Evolutionary conservation across 148 eudicot species (phyloP), one percentile per base, ranked within the genome.

Genomic region (Rhododendron williamsianum): DNA sequence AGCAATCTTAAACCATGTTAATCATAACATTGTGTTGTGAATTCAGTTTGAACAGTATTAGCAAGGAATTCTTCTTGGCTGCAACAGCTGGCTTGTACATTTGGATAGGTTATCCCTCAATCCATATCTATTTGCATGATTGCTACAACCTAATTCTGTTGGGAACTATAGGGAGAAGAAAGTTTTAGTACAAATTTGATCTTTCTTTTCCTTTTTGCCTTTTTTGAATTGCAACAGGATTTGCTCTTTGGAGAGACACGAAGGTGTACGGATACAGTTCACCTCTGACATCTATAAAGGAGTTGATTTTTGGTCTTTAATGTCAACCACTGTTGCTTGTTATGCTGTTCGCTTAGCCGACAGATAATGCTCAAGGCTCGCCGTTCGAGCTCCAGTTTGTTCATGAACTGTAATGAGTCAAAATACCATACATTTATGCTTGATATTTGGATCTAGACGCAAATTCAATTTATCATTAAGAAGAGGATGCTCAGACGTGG

Each of bases 21-120:
- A 71, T 51, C 82, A 23, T n/a, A 25, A 13, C 19, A 9, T 72
- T 72, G 10, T 81, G 15, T 21, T 76, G 10, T 80, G 65, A 35
- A 54, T 85, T 85, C 99, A 97, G 99, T 87, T 93, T 92, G 81
- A 89, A 91, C 54, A 88, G 91, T 88, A 94, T 95, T 82, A 92
- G 94, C 89, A 89, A 76, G 83, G 98, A 92, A 87, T 93, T 94
- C 84, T 97, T 94, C 93, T 86, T 92, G 84, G 94, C 94, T 76
- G 87, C 96, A 85, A 93, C 98, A 52, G 89, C 92, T 73, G 93
- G 91, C 82, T 91, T 95, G 80, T 89, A 81, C 76, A 82, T 88
- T 71, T 97, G 98, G 98, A 91, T 91, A 90, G 99, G 99, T 97
- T 80, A 86, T 87, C 71, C 19, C 87, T 82, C 36, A 1, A 83